phyloP scores from a whole-genome alignment of 306 rosid species.

The Quercus berberidifolia region DNA sequence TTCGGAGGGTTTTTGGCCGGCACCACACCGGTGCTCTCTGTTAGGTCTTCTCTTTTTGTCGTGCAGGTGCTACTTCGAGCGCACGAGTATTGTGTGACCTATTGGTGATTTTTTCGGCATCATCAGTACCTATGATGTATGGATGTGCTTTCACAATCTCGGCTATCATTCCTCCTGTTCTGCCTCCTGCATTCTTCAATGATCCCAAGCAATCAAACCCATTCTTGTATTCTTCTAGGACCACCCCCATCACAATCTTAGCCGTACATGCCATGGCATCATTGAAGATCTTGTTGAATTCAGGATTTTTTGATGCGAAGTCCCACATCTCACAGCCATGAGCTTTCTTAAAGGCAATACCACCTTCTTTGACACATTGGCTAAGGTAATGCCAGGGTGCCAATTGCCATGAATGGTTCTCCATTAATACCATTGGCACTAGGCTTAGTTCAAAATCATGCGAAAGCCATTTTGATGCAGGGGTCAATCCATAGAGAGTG shows the following conservation, averaged over 20 bases:
- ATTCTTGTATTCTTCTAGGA: slow-evolving; percentile 12
- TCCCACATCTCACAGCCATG: slow-evolving; percentile 31
- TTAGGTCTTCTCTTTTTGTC: too few species aligned
- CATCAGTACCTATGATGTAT: too few species aligned
- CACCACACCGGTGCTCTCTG: too few species aligned
- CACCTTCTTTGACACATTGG: slow-evolving; percentile 28
- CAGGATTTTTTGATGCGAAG: slow-evolving; percentile 10
- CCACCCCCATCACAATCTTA: slow-evolving; percentile 8
- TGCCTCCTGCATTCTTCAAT: slow-evolving; percentile 9
- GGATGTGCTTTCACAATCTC: neutral
- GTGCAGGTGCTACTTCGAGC: too few species aligned
- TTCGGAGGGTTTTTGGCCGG: too few species aligned
- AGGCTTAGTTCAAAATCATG: slow-evolving; percentile 14
- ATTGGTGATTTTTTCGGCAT: too few species aligned
- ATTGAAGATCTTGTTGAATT: slow-evolving; percentile 14
- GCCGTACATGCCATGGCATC: slow-evolving; percentile 24
- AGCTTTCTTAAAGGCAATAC: slow-evolving; percentile 19
- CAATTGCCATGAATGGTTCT: slow-evolving; percentile 10
- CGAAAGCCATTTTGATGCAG: slow-evolving; percentile 22
- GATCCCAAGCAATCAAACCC: slow-evolving; percentile 11
- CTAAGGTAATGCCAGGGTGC: slow-evolving; percentile 33
- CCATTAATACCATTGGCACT: slow-evolving; percentile 4
- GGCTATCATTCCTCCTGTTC: neutral
- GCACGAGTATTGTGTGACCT: too few species aligned
- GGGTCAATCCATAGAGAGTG: slow-evolving; percentile 18